Evolutionary conservation across 148 eudicot genomes (phyloP).

Genomic region (Persicaria maculosa): DNA sequence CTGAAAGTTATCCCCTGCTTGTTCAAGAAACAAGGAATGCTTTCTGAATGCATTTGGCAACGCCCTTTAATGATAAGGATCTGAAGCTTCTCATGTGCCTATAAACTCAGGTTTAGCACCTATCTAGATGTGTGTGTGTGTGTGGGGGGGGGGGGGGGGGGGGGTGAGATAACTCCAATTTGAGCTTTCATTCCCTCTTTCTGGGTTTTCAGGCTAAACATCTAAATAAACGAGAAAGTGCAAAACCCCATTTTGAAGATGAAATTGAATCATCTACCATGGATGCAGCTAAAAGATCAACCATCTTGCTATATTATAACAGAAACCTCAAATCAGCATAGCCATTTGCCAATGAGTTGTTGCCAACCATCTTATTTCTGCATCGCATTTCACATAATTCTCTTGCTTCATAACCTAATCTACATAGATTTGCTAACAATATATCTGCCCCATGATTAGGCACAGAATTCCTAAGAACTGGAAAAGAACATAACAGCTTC

Average conservation of each 20-base stretch:
- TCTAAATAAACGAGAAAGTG: not conserved
- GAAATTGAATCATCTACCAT: not conserved
- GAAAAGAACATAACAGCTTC: not conserved
- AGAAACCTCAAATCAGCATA: not conserved
- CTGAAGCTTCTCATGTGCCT: not conserved
- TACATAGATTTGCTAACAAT: not conserved
- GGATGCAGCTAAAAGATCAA: not conserved
- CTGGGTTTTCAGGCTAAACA: not conserved
- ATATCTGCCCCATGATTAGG: not conserved
- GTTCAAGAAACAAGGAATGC: not conserved
- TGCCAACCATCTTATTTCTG: not conserved
- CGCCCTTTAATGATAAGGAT: no score
- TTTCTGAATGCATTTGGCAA: no score
- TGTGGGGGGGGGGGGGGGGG: no score
- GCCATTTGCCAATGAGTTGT: not conserved
- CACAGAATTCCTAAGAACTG: not conserved
- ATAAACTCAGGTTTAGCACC: not conserved
- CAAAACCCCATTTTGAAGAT: not conserved
- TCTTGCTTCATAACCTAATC: not conserved
- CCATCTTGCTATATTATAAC: not conserved
- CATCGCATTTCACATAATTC: not conserved
- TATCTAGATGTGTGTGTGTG: not conserved
- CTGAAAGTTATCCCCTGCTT: not conserved
- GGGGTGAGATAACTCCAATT: not conserved
- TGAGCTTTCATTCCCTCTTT: not conserved